Conservation (phyloP, 331 rosid species). For the Pyracantha coccinea region DNA sequence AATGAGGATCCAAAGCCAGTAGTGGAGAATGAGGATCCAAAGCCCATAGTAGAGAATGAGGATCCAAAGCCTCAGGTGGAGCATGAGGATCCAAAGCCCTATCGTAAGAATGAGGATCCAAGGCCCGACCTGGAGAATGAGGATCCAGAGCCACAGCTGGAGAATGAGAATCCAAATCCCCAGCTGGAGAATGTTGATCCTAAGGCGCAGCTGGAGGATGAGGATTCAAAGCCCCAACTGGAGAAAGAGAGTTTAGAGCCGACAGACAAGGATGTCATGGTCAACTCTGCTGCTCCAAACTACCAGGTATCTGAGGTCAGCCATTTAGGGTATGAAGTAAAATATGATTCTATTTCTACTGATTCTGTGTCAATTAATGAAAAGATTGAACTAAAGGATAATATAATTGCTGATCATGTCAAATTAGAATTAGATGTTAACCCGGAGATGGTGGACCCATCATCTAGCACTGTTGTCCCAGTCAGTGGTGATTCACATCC, state of each 20-base stretch:
- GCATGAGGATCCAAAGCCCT: background rate
- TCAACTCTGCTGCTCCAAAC: conserved; percentile 50
- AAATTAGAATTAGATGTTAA: conserved; percentile 92
- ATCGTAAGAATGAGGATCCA: background rate
- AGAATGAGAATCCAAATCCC: conserved; percentile 38
- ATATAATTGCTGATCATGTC: conserved; percentile 96
- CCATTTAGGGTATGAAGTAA: conserved; percentile 94
- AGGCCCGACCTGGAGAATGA: conserved; percentile 20
- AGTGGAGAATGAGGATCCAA: background rate
- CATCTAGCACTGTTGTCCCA: conserved; percentile 67
- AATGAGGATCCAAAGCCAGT: background rate
- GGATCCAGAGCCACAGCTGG: conserved; percentile 26
- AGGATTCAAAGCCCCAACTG: conserved; percentile 39
- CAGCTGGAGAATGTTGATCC: conserved; percentile 38
- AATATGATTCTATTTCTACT: conserved; percentile 98
- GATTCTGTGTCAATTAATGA: conserved; percentile 97
- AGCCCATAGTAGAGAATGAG: conserved; percentile 15
- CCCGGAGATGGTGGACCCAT: conserved; percentile 98
- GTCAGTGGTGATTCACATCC: conserved; percentile 66
- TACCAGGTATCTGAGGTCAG: conserved; percentile 99
- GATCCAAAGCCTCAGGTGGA: background rate
- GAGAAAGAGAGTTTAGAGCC: conserved; percentile 51
- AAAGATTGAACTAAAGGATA: conserved; percentile 97
- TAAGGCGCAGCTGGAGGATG: conserved; percentile 49
- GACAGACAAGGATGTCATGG: conserved; percentile 34